These are phyloP conservation scores for Leersia perrieri DNA, from an alignment of 176 grass and related monocot species.

Conservation along the genomic window DNA sequence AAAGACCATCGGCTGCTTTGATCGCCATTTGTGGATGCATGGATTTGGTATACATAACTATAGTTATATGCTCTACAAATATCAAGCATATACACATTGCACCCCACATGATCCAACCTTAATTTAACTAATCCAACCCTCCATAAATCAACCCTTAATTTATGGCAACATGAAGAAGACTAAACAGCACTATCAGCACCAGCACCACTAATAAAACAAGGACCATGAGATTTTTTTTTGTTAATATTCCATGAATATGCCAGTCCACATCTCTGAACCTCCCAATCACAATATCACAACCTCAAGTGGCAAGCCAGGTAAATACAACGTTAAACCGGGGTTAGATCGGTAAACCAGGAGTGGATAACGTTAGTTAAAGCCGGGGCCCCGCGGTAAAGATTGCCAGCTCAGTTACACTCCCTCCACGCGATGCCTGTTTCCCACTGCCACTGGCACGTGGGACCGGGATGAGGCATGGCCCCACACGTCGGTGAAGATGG, in stretches of 20 bases:
- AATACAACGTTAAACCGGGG: background rate
- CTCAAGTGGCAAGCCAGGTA: background rate
- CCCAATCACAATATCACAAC: background rate
- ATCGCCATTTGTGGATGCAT: background rate
- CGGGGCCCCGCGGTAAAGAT: conserved; percentile 9
- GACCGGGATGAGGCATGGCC: accelerated
- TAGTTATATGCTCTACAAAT: background rate
- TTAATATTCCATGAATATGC: background rate
- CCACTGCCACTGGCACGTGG: background rate
- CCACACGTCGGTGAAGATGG: background rate
- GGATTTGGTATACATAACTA: background rate
- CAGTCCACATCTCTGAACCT: background rate
- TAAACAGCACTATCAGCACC: background rate
- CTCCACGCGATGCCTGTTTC: background rate
- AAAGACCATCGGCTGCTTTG: background rate
- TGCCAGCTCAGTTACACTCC: conserved; percentile 22
- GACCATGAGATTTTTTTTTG: background rate
- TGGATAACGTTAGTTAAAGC: conserved; percentile 46
- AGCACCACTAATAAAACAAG: conserved; percentile 15
- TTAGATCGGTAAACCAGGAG: accelerated
- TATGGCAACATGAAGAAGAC: background rate
- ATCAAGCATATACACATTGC: conserved; percentile 5
- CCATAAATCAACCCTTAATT: conserved; percentile 24
- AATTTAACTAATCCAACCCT: background rate
- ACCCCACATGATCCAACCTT: background rate